Evolutionary conservation across 805 yeast genomes (phyloP), one percentile per base, ranked within the genome.

Genomic region (Zygosaccharomyces gambellarensis): DNA sequence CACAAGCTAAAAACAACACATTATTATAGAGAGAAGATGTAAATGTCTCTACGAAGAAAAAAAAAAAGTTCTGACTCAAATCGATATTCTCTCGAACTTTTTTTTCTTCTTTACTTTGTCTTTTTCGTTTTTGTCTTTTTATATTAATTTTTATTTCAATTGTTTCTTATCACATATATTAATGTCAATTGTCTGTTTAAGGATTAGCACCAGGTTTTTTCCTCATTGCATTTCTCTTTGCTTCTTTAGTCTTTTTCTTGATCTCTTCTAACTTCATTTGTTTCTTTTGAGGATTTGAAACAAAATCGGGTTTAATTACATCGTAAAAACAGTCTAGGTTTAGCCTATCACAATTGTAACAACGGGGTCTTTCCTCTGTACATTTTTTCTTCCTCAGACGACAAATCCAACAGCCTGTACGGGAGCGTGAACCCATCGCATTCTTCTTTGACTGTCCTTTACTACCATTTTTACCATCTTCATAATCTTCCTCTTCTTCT

Each of bases 381-480:
- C 92, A 85, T 55, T 83, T 79, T 63, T 85, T 85, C 55, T 87
- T 82, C 36, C 94, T 73, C 14, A 83, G 65, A 49, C 90, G 68
- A 61, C 92, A 85, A 5, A 87, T 85, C 92, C 92, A 85, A 60
- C 94, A 85, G 0, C 90, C 90, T 28, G 71, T 71, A 51, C 76
- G 76, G 1, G 83, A 78, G 43, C 84, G 65, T 21, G 70, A 61
- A 8, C 64, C 60, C 41, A 60, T 47, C 23, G 57, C 51, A 46
- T 54, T 52, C 46, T 54, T 56, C 28, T 54, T 52, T 27, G 45
- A 30, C 27, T 59, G 48, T 6, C 48, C 46, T 43, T 49, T 57
- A 11, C 54, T 50, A 17, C 55, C 59, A 19, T 57, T 49, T 11
- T 51, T 51, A 12, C 57, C 46, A 1, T 57, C 32, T 10, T 52